phyloP scores from a whole-genome alignment of 805 yeast species.

The Barnettozyma pratensis region DNA sequence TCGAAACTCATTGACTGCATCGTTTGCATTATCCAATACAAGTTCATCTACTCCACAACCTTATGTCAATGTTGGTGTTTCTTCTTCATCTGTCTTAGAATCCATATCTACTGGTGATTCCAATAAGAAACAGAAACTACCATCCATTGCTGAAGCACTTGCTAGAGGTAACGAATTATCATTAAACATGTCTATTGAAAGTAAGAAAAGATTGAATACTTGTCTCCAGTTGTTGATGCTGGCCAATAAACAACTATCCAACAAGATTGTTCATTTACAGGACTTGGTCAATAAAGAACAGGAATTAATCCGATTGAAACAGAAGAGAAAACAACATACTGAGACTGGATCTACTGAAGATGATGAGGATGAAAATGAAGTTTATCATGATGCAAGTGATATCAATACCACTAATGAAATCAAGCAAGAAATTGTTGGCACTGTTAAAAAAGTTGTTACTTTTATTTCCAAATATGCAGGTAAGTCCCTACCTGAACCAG shows the following conservation, averaged over 20 bases:
- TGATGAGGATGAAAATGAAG: constrained; percentile 22
- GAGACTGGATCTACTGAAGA: not conserved
- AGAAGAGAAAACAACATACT: not conserved
- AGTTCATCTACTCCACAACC: not conserved
- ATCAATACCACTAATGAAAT: constrained; percentile 33
- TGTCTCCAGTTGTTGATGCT: constrained; percentile 73
- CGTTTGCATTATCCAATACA: constrained; percentile 1
- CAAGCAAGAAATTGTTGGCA: constrained; percentile 78
- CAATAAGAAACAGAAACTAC: constrained; percentile 26
- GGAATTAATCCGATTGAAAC: constrained; percentile 9
- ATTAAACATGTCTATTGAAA: constrained; percentile 53
- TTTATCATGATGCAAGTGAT: constrained; percentile 29
- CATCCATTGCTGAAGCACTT: constrained; percentile 32
- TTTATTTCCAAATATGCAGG: constrained; percentile 84
- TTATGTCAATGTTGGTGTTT: not conserved
- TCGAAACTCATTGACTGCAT: constrained; percentile 2
- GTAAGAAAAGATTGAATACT: constrained; percentile 69
- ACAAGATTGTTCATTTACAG: constrained; percentile 61
- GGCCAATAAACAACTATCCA: constrained; percentile 72
- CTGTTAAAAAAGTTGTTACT: constrained; percentile 82
- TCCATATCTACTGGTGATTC: constrained; percentile 5
- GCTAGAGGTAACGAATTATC: constrained; percentile 31
- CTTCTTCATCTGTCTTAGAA: constrained; percentile 7
- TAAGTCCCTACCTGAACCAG: constrained; percentile 68
- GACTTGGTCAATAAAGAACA: constrained; percentile 46